Percentiles rank a stretch among this genome's conserved stretches.
These are phyloP conservation scores for Sclerotinia subarctica DNA, from an alignment of 2,329 filamentous ascomycete genomes.

Conservation along the genomic window DNA sequence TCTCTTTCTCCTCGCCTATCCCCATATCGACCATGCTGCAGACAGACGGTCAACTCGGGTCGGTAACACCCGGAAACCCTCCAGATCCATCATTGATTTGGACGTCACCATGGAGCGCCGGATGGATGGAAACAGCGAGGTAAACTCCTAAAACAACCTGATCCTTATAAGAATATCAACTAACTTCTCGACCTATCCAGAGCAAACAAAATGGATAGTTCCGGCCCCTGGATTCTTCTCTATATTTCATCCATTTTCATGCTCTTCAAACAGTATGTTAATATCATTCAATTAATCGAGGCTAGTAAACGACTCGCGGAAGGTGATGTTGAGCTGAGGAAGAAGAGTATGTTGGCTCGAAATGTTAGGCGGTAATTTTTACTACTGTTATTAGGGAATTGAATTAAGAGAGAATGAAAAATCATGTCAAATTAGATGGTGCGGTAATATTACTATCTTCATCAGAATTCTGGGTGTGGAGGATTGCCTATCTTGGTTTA, in stretches of 20 bases:
- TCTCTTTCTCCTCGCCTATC: slow-evolving; percentile 90
- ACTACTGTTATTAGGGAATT: background rate
- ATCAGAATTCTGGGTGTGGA: background rate
- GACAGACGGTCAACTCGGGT: slow-evolving; percentile 50
- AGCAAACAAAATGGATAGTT: slow-evolving; percentile 86
- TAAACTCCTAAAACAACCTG: background rate
- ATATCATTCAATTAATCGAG: slow-evolving; percentile 89
- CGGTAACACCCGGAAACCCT: slow-evolving; percentile 62
- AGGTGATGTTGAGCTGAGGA: slow-evolving; percentile 70
- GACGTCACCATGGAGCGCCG: slow-evolving; percentile 85
- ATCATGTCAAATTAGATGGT: background rate
- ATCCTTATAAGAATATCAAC: background rate
- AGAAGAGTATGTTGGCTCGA: background rate
- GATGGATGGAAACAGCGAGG: slow-evolving; percentile 83
- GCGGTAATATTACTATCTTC: background rate
- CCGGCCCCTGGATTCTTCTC: slow-evolving; percentile 74
- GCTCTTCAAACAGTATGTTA: slow-evolving; percentile 89
- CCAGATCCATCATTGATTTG: slow-evolving; percentile 74
- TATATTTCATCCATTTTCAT: slow-evolving; percentile 81
- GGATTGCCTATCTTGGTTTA: background rate
- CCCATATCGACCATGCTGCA: slow-evolving; percentile 79
- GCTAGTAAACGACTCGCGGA: slow-evolving; percentile 89
- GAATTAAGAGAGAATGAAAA: background rate
- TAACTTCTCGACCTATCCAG: background rate
- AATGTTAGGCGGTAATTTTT: background rate